These are phyloP conservation scores for Straminergon stramineum DNA, from an alignment of 225 moss, liverwort and hornwort species.

Conservation along the genomic window DNA sequence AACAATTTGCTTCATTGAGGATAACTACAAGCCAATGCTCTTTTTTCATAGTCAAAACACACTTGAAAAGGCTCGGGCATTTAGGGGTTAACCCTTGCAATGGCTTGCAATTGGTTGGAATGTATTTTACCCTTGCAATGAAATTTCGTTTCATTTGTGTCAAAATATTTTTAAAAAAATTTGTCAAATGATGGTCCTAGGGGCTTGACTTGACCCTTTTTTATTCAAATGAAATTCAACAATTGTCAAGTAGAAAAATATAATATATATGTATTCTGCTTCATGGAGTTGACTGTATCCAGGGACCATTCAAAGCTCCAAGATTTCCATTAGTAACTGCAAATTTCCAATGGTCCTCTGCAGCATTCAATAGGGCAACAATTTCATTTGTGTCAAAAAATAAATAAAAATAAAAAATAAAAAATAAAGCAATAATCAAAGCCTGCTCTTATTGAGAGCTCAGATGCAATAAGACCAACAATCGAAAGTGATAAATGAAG, in stretches of 20 bases:
- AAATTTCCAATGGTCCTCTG: neutral
- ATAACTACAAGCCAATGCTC: too few relatives aligned
- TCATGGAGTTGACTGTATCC: neutral
- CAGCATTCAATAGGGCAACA: fast-evolving
- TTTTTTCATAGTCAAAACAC: too few relatives aligned
- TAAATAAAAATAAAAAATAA: too few relatives aligned
- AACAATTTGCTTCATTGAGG: too few relatives aligned
- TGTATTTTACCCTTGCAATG: too few relatives aligned
- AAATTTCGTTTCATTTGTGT: too few relatives aligned
- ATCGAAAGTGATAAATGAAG: neutral
- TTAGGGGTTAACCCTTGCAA: too few relatives aligned
- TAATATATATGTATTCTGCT: neutral
- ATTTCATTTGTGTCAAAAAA: too few relatives aligned
- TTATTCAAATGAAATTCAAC: neutral
- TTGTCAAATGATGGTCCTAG: neutral
- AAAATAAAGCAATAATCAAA: neutral
- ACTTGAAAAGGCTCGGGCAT: too few relatives aligned
- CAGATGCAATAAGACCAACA: neutral
- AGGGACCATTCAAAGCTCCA: neutral
- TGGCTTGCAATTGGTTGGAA: too few relatives aligned
- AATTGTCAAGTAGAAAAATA: neutral
- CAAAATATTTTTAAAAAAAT: too few relatives aligned
- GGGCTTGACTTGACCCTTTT: neutral
- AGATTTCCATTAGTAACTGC: neutral
- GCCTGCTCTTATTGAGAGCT: neutral